Base-by-base conservation (phyloP, 2,329 filamentous ascomycete species). In the Paraphoma chrysanthemicola region DNA sequence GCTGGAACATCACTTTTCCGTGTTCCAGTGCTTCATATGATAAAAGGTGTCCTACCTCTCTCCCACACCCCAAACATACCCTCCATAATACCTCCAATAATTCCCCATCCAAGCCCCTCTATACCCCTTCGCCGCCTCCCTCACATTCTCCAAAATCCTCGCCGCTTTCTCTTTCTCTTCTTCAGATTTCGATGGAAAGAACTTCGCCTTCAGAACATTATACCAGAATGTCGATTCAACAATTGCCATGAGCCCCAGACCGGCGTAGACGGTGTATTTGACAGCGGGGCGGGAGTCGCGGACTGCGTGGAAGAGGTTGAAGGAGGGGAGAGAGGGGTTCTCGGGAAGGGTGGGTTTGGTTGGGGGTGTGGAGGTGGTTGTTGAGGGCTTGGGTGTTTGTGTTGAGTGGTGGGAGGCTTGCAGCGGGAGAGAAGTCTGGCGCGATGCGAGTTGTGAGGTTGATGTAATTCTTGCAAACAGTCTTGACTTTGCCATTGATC, bases 201-300 rank as follows among this genome's bases (percentile, higher is more conserved):
- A 73, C 42, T 68, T 70, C 10, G 67, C 63, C 36, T 62, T 62
- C 10, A 71, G 51, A 12, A 72, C 56, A 8, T 67, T 66, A 12
- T 57, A 51, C 72, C 72, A 73, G 44, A 74, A 73, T 1, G 65
- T 68, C 1, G 68, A 57, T 51, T 74, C 71, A 6, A 57, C 65
- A 1, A 62, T 60, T 1, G 45, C 69, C 44, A 71, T 56, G 9
- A 74, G 28, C 0, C 50, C 59, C 4, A 74, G 49, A 11, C 60
- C 68, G 8, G 59, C 65, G 30, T 68, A 69, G 14, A 74, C 54
- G 8, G 64, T 70, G 49, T 70, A 73, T 9, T 65, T 62, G 0
- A 67, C 59, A 6, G 59, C 49, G 18, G 63, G 67, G 0, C 52
- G 48, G 1, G 58, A 46, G 9, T 53, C 49, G 4, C 54, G 51